Base-by-base conservation (phyloP, 2,329 filamentous ascomycete genomes). In the Pestalotiopsis sp. region DNA sequence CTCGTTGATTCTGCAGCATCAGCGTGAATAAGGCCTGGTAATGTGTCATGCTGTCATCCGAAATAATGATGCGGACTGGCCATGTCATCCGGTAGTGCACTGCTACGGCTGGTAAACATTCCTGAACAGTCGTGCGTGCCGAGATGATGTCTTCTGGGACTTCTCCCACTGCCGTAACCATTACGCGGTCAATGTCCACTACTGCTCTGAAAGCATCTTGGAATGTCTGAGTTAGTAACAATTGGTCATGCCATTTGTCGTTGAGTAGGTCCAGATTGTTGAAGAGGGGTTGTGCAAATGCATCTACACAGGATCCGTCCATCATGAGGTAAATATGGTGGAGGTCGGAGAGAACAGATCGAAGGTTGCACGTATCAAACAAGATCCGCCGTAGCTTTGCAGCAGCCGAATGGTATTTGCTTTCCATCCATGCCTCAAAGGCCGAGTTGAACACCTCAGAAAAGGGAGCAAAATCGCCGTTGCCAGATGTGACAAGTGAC, bases 11-110 rank as follows among this genome's bases (percentile, higher is more conserved):
- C 77, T 98, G 95, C 38, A 97, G 85, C 0, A 97, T 85, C 9
- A 97, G 86, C 0, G 89, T 91, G 73, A 93, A 94, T 3, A 95
- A 82, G 27, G 86, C 82, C 74, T 93, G 92, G 75, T 97, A 97
- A 3, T 86, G 83, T 0, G 80, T 76, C 25, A 94, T 85, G 6
- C 89, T 89, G 3, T 87, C 83, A 60, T 89, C 87, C 1, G 90
- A 90, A 59, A 97, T 84, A 36, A 98, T 88, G 75, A 97, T 95
- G 67, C 86, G 86, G 17, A 90, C 82, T 1, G 89, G 85, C 89
- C 89, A 91, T 6, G 87, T 82, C 67, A 96, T 86, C 2, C 88
- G 85, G 76, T 94, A 96, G 59, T 86, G 85, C 25, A 95, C 82
- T 25, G 84, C 85, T n/a, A 97, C 82, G 9, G 85, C 82, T 3